phyloP scores from a whole-genome alignment of 202 grass and related monocot species.

The Setaria italica region DNA sequence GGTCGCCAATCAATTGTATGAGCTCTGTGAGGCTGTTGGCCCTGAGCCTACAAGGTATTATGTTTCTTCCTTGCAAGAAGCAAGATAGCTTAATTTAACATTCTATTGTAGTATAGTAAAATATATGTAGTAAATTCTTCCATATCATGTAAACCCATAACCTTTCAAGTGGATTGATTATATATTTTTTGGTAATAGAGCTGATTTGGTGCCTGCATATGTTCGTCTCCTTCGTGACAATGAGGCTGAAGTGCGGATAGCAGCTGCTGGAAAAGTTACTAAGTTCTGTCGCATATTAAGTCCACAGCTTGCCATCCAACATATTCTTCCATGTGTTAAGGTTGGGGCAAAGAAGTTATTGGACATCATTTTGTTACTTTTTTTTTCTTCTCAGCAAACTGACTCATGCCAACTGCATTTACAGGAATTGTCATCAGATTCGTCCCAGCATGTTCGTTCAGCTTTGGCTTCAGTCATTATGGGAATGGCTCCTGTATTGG shows the following conservation, averaged over 20 bases:
- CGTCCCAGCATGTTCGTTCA: constrained; percentile 98
- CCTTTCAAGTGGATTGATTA: constrained; percentile 24
- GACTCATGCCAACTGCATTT: constrained; percentile 12
- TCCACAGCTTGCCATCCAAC: constrained; percentile 77
- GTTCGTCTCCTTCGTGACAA: constrained; percentile 96
- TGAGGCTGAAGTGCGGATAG: constrained; percentile 97
- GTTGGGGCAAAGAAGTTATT: constrained; percentile 32
- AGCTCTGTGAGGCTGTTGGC: constrained; percentile 93
- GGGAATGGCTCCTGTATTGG: constrained; percentile 98
- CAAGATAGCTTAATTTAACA: neutral
- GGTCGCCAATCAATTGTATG: constrained; percentile 96
- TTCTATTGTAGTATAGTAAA: neutral
- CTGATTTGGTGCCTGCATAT: constrained; percentile 86
- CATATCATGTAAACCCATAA: neutral
- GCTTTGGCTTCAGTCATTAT: constrained; percentile 99
- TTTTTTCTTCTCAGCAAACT: neutral
- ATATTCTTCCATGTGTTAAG: constrained; percentile 97
- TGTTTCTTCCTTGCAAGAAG: neutral
- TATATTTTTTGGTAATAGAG: constrained; percentile 13
- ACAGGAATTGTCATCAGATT: constrained; percentile 92
- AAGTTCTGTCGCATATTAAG: constrained; percentile 90
- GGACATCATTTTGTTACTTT: neutral
- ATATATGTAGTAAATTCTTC: neutral
- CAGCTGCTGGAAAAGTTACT: constrained; percentile 94
- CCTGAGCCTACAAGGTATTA: constrained; percentile 84